Conservation (phyloP, 1,284 basidiomycete species). For the Irpex sp. region DNA sequence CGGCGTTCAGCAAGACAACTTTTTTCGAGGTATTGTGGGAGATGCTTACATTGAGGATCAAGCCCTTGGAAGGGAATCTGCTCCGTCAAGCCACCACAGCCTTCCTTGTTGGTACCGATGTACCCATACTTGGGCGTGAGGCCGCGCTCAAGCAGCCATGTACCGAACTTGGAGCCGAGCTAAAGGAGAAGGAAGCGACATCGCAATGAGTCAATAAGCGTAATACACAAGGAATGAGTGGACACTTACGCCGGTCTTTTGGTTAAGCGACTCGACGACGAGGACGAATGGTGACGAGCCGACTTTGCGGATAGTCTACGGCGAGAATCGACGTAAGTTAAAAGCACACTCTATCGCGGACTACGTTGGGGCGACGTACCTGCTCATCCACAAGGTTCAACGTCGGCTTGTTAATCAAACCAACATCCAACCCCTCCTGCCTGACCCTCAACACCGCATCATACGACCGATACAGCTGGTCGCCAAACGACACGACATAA, state of each 20-base stretch:
- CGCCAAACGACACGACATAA: conserved; percentile 78
- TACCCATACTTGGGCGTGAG: conserved; percentile 79
- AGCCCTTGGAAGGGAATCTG: conserved; percentile 76
- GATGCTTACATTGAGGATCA: conserved; percentile 62
- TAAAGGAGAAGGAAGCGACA: conserved; percentile 22
- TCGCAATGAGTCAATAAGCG: no score
- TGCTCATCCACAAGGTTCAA: conserved; percentile 81
- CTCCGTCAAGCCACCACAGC: conserved; percentile 79
- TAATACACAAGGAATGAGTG: neutral
- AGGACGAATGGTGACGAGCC: conserved; percentile 74
- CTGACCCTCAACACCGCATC: conserved; percentile 76
- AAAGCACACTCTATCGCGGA: neutral
- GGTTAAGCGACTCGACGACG: conserved; percentile 81
- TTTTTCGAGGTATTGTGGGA: neutral
- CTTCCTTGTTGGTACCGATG: conserved; percentile 79
- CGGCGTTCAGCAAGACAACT: conserved; percentile 4
- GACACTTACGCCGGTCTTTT: conserved; percentile 73
- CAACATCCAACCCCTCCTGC: conserved; percentile 71
- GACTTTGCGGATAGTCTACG: conserved; percentile 60
- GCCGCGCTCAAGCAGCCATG: conserved; percentile 78
- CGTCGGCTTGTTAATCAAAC: conserved; percentile 80
- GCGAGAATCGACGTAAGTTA: neutral
- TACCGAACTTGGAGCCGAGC: conserved; percentile 79
- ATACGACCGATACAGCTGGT: conserved; percentile 77
- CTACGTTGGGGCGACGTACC: conserved; percentile 30